phyloP scores from a whole-genome alignment of 1,139 yeast species.

The Kodamaea fungicola region DNA sequence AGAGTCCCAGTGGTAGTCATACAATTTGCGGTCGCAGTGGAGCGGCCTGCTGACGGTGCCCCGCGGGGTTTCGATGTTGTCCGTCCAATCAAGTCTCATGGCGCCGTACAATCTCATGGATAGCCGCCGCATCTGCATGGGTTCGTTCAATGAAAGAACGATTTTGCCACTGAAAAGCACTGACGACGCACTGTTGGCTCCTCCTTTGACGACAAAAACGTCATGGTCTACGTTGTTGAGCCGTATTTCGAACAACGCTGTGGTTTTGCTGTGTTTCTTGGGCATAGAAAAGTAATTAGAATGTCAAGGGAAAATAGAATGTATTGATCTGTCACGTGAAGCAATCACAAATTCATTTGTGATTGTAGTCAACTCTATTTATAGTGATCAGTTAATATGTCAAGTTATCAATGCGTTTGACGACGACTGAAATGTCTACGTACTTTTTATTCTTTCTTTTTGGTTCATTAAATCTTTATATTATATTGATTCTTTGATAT shows the following conservation, averaged over 20 bases:
- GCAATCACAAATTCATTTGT: too few relatives aligned
- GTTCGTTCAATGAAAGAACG: slow-evolving; percentile 73
- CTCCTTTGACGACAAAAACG: slow-evolving; percentile 77
- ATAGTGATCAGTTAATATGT: too few relatives aligned
- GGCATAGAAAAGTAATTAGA: slow-evolving; percentile 6
- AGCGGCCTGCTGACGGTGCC: slow-evolving; percentile 49
- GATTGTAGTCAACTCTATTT: too few relatives aligned
- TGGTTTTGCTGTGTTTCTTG: slow-evolving; percentile 14
- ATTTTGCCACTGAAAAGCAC: slow-evolving; percentile 73
- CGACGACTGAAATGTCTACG: too few relatives aligned
- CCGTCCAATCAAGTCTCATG: slow-evolving; percentile 57
- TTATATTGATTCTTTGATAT: too few relatives aligned
- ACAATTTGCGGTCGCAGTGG: slow-evolving; percentile 62
- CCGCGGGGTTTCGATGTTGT: slow-evolving; percentile 42
- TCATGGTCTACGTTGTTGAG: slow-evolving; percentile 69
- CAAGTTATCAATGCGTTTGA: too few relatives aligned
- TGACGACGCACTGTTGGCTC: slow-evolving; percentile 74
- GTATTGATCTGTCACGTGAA: too few relatives aligned
- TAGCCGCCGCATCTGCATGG: slow-evolving; percentile 63
- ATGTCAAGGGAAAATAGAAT: too few relatives aligned
- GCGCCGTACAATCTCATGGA: slow-evolving; percentile 63
- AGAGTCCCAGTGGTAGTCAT: slow-evolving; percentile 75
- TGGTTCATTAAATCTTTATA: too few relatives aligned
- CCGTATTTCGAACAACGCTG: slow-evolving; percentile 60
- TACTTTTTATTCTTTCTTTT: too few relatives aligned